Conservation (phyloP, 768 basidiomycete species). For the Kondoa subrosea region DNA sequence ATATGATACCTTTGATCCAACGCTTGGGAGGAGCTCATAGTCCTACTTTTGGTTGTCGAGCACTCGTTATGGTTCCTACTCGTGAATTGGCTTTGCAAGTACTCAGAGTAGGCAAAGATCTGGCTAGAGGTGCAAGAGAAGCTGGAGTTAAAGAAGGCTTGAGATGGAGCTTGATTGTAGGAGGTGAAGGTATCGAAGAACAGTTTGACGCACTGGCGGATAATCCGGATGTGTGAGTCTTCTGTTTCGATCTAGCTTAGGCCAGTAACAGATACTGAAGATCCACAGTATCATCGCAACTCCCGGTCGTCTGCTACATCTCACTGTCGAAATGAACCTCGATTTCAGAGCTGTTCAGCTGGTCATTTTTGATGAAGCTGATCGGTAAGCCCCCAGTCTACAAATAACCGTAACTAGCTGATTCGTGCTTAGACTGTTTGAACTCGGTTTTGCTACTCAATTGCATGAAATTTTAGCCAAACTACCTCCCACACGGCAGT, state of each 20-base stretch:
- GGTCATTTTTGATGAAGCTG: constrained; percentile 93
- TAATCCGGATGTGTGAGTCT: constrained; percentile 90
- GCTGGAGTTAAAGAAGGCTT: constrained; percentile 48
- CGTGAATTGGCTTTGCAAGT: constrained; percentile 89
- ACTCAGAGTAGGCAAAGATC: constrained; percentile 81
- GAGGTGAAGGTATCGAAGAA: constrained; percentile 85
- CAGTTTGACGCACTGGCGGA: constrained; percentile 89
- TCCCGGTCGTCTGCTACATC: constrained; percentile 89
- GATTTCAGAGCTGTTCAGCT: constrained; percentile 74
- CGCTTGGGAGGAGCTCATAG: constrained; percentile 66
- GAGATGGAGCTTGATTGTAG: constrained; percentile 86
- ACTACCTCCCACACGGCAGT: constrained; percentile 71
- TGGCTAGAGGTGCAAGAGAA: constrained; percentile 48
- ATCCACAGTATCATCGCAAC: constrained; percentile 78
- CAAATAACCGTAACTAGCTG: too few relatives aligned
- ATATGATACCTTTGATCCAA: constrained; percentile 78
- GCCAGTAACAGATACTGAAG: too few relatives aligned
- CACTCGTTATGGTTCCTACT: constrained; percentile 74
- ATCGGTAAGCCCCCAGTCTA: constrained; percentile 69
- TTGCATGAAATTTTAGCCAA: constrained; percentile 81
- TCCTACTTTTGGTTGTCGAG: constrained; percentile 42
- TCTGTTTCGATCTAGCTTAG: too few relatives aligned
- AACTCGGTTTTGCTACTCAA: constrained; percentile 89
- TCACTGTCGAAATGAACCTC: constrained; percentile 89
- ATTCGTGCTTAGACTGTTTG: constrained; percentile 43